These are phyloP conservation scores for Haplosporangium sp. DNA, from an alignment of 371 early-diverging fungal species.

Conservation along the genomic window DNA sequence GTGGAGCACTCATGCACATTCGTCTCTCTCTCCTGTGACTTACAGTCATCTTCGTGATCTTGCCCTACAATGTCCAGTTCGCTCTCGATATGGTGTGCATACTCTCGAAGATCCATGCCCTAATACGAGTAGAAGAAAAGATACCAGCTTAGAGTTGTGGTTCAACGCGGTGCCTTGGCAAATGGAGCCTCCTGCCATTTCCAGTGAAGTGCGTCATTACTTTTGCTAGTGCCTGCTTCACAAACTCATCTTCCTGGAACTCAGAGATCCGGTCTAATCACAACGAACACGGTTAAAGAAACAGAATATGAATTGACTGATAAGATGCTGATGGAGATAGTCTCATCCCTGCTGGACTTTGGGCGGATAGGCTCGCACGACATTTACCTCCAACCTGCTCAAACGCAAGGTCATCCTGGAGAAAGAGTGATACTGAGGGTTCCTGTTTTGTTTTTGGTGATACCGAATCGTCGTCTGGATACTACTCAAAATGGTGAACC, in stretches of 20 bases:
- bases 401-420: conserved; percentile 50
- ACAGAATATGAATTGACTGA: neutral
- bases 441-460: conserved; percentile 38
- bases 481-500: conserved; percentile 5
- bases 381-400: conserved; percentile 48
- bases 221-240: conserved; percentile 81
- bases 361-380: neutral
- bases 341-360: too few relatives aligned
- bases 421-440: conserved; percentile 20
- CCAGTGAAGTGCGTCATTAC: conserved; percentile 23
- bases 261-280: conserved; percentile 67
- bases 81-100: conserved; percentile 79
- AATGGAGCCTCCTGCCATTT: neutral
- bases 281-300: too few relatives aligned
- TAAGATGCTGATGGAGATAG: neutral
- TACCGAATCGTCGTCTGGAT: conserved; percentile 1
- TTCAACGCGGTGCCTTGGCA: neutral
- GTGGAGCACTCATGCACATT: neutral
- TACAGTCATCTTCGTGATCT: conserved; percentile 80
- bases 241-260: conserved; percentile 83
- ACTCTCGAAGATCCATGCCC: conserved; percentile 90
- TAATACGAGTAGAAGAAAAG: conserved; percentile 14
- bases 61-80: conserved; percentile 78
- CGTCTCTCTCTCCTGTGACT: conserved; percentile 8
- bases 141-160: neutral